A percentile compares a stretch with the other conserved stretches of the same genome.
Conservation (phyloP, 1,284 basidiomycete genomes). For the Leucoagaricus sp. region DNA sequence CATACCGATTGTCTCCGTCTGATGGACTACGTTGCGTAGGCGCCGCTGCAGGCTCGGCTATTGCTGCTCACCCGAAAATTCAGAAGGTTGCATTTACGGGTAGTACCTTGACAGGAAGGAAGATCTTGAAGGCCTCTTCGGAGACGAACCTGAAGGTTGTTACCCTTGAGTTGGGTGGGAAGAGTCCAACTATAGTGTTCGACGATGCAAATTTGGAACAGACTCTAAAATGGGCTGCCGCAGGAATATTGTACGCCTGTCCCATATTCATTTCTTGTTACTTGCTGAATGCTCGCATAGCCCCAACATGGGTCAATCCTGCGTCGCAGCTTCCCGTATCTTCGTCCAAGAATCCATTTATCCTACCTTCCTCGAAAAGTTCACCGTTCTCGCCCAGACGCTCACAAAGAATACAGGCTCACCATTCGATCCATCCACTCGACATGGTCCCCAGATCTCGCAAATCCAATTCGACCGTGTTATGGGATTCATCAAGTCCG, state of each 20-base stretch:
- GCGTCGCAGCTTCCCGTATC: conserved; percentile 83
- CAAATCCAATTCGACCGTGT: conserved; percentile 73
- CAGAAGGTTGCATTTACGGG: conserved; percentile 78
- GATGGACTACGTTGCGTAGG: not conserved
- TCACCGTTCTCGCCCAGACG: conserved; percentile 54
- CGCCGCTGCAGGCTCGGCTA: conserved; percentile 54
- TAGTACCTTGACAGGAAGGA: conserved; percentile 79
- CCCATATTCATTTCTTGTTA: not conserved
- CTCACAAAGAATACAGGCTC: conserved; percentile 64
- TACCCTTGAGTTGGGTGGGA: conserved; percentile 91
- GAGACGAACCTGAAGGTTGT: conserved; percentile 87
- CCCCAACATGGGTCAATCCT: conserved; percentile 64
- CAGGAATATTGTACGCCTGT: conserved; percentile 72
- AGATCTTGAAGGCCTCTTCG: conserved; percentile 82
- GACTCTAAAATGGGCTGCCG: conserved; percentile 79
- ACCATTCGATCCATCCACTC: conserved; percentile 73
- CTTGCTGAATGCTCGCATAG: conserved; percentile 17
- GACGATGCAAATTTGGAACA: conserved; percentile 78
- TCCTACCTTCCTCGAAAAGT: conserved; percentile 65
- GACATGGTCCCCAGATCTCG: conserved; percentile 91
- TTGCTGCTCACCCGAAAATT: conserved; percentile 58
- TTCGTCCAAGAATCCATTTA: conserved; percentile 85
- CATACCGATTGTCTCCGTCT: not conserved
- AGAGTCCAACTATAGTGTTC: conserved; percentile 79
- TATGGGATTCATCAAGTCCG: conserved; percentile 87